Evolutionary conservation across 257 asterid genomes (phyloP), one percentile per base, ranked within the genome.

Genomic region (Paraleonurus japonicus): DNA sequence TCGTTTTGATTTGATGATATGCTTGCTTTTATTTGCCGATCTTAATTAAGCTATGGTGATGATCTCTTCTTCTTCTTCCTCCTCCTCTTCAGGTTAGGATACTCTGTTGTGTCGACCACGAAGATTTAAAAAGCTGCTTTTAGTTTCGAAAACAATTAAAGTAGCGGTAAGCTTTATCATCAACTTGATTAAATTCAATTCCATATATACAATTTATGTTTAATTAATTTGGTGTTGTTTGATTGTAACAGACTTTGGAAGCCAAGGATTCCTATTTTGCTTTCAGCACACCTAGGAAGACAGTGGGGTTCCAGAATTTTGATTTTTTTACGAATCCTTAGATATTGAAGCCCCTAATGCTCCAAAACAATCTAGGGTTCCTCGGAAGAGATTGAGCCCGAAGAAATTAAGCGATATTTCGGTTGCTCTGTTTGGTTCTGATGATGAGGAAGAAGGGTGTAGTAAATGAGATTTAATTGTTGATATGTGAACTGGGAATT

Each of bases 51-150:
- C 60, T 47, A n/a, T n/a, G n/a, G 47, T 23, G 20, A 19, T 41
- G 3, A 41, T 70, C 35, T 51, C 5, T 13, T 50, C 2, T n/a
- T n/a, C n/a, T n/a, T n/a, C n/a, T n/a, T n/a, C n/a, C n/a, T n/a
- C n/a, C 35, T 51, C 5, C 10, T 50, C 2, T 77, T 75, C 88
- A 90, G 98, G 79, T 85, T 74, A 84, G 68, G 77, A 81, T 88
- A 62, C 57, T 92, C 11, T 92, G 92, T 80, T 89, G 92, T 2
- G 97, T 92, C 41, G 95, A 88, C 22, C 98, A 92, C 43, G 95
- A 92, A 69, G 98, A 92, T 76, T 81, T 92, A 87, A 82, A 72
- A 82, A 78, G 33, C 81, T 92, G 58, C 75, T 84, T 61, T 80
- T 72, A 0, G 93, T 92, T 10, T 92, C 95, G 3, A 88, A 73